Base-by-base conservation (phyloP, 495 filamentous ascomycete species). In the Filosporella fistucella region DNA sequence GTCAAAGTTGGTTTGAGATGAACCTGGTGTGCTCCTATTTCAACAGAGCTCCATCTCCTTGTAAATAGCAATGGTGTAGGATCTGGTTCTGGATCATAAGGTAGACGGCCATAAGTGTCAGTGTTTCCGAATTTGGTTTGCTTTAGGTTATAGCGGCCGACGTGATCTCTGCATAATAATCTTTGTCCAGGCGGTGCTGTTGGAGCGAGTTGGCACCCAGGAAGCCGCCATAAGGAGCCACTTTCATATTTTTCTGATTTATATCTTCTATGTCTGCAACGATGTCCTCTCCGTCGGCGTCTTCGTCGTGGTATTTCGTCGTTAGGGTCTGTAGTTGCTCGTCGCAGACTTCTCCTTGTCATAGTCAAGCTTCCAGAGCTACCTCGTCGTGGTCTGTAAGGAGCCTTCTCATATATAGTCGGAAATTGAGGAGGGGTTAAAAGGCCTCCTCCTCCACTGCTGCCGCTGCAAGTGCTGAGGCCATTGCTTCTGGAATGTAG, bases 21-120 rank as follows among this genome's bases (percentile, higher is more conserved):
- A 9, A 45, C 17, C 29, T 48, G 44, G 25, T 46, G 37, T 12
- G 44, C 22, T 13, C 43, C 42, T 18, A 44, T 40, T 38, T 54
- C 55, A 13, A 58, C 47, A 25, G 51, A 55, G 38, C 51, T 58
- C 56, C 56, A 58, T 35, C 56, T 47, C 37, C 56, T 26, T 7
- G 28, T 41, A 1, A 49, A 10, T 4, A 43, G 18, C 14, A 42
- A 26, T 38, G 13, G 36, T 3, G 38, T 24, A 2, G 25, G 37
- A 8, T 0, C 8, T 7, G 25, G 20, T 18, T 16, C 39, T 8
- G 42, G 11, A 6, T 28, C 14, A 13, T 36, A 23, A 42, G 14
- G 21, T 4, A 17, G 7, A 43, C 20, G 21, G 32, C 30, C 26
- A 18, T 40, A 44, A 11, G 44, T 40, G 9, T 45, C 39, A 20